Evolutionary conservation across 352 stramenopile genomes (phyloP).

Genomic region (Phytophthora palmivora): DNA sequence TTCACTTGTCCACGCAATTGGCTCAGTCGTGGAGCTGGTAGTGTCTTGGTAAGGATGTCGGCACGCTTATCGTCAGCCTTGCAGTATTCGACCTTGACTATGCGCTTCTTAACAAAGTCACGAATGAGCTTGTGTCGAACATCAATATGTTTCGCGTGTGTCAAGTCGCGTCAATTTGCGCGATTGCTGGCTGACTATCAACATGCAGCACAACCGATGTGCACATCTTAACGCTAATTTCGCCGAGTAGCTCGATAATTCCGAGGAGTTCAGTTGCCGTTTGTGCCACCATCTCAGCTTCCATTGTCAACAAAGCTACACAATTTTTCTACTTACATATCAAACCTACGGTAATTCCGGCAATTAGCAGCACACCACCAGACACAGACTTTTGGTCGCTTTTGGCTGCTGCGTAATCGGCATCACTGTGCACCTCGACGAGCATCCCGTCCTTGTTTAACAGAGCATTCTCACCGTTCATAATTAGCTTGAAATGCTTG

Average conservation of each 20-base stretch:
- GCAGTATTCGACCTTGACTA: slow-evolving; percentile 10
- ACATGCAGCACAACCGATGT: neutral
- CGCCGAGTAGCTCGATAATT: slow-evolving; percentile 1
- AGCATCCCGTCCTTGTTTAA: neutral
- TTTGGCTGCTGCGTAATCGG: too few relatives aligned
- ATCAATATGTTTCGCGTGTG: slow-evolving; percentile 21
- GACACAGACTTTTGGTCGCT: too few relatives aligned
- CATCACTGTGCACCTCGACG: too few relatives aligned
- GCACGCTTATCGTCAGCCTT: slow-evolving; percentile 17
- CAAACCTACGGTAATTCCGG: too few relatives aligned
- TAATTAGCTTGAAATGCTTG: slow-evolving; percentile 11
- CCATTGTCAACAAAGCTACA: neutral
- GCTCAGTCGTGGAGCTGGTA: slow-evolving; percentile 7
- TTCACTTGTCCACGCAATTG: slow-evolving; percentile 9
- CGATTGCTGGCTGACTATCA: slow-evolving; percentile 28
- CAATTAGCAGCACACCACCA: too few relatives aligned
- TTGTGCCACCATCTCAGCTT: slow-evolving; percentile 7
- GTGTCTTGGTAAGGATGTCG: slow-evolving; percentile 19
- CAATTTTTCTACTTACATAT: neutral
- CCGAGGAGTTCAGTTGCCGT: slow-evolving; percentile 10
- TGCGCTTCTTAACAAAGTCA: slow-evolving; percentile 12
- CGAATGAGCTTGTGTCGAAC: slow-evolving; percentile 19
- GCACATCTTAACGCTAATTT: neutral
- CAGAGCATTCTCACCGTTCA: neutral
- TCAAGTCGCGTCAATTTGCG: slow-evolving; percentile 9